A percentile compares a stretch with the other conserved stretches of the same genome.
These are phyloP conservation scores for Fraxinus latifolia DNA, from an alignment of 305 asterid species.

Conservation along the genomic window DNA sequence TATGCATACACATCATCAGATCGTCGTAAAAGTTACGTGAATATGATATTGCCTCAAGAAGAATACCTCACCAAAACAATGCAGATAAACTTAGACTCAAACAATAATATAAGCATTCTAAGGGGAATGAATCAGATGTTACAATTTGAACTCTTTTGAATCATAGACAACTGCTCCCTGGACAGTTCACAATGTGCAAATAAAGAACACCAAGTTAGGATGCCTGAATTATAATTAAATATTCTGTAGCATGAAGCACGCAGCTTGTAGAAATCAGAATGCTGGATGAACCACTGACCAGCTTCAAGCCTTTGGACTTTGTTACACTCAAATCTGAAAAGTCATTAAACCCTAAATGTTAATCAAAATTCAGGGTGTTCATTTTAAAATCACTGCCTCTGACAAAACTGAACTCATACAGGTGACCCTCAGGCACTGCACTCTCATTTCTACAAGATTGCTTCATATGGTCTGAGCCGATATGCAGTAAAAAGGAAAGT, in stretches of 20 bases:
- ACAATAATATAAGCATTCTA: background rate
- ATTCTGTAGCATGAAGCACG: constrained; percentile 9
- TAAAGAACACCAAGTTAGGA: constrained; percentile 1
- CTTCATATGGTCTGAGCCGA: background rate
- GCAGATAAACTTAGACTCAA: constrained; percentile 1
- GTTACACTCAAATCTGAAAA: constrained; percentile 11
- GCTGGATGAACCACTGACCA: background rate
- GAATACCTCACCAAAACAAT: constrained; percentile 6
- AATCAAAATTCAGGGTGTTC: constrained; percentile 14
- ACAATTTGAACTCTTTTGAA: background rate
- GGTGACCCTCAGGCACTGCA: constrained; percentile 14
- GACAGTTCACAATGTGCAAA: background rate
- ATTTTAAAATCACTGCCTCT: constrained; percentile 9
- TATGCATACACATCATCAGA: constrained; percentile 16
- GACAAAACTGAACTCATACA: constrained; percentile 13
- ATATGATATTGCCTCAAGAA: constrained; percentile 9
- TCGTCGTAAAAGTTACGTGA: constrained; percentile 15
- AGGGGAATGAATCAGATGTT: constrained; percentile 10
- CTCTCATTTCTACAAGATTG: background rate
- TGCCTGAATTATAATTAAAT: background rate
- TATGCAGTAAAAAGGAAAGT: background rate
- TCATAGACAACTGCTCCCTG: background rate
- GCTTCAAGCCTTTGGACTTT: constrained; percentile 13
- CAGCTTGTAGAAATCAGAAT: background rate
- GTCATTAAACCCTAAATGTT: background rate